These are phyloP conservation scores for Neurospora sp. DNA, from an alignment of 2,329 filamentous ascomycete genomes.

Conservation along the genomic window DNA sequence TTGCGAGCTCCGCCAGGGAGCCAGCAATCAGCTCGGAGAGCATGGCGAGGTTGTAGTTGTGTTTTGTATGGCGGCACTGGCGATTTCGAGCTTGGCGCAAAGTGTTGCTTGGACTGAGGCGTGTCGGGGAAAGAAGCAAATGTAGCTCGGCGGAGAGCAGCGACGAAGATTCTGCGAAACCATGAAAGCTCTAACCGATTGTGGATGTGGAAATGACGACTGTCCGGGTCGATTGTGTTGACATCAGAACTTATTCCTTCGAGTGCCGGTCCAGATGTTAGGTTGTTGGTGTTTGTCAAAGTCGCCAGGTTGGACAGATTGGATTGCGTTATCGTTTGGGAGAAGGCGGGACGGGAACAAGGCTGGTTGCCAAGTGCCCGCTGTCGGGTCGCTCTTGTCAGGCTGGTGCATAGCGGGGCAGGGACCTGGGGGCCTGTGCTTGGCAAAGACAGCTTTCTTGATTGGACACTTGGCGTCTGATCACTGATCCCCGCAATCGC, in stretches of 20 bases:
- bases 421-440: neutral
- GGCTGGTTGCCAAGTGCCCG: neutral
- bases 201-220: neutral
- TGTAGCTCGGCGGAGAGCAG: constrained; percentile 1
- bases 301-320: neutral
- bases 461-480: neutral
- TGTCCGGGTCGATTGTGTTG: neutral
- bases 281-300: neutral
- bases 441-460: neutral
- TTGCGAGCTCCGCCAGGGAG: constrained; percentile 29
- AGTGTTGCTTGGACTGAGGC: neutral
- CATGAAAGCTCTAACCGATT: neutral
- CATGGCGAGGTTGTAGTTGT: constrained; percentile 20
- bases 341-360: neutral
- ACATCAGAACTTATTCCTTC: neutral
- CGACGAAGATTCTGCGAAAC: neutral
- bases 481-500: neutral
- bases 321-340: neutral
- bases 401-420: neutral
- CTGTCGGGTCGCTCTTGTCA: neutral
- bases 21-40: constrained; percentile 24
- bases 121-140: neutral
- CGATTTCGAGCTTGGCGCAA: neutral
- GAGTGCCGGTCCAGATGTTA: neutral
- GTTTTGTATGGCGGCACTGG: neutral